A percentile compares a stretch with the other conserved stretches of the same genome.
Conservation (phyloP, 75 land plant genomes). For the Cupressus sempervirens region DNA sequence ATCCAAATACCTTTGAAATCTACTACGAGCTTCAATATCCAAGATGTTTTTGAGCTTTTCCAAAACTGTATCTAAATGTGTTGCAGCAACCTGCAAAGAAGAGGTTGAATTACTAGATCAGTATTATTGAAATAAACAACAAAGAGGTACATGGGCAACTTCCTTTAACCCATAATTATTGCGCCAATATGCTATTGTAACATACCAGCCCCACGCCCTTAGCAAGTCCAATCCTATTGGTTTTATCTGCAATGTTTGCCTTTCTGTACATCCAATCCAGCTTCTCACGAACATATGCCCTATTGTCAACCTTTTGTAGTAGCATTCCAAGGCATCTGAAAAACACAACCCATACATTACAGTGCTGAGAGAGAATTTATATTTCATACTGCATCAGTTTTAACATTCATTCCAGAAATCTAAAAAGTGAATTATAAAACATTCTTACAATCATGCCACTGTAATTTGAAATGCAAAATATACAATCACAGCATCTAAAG, state of each 20-base stretch:
- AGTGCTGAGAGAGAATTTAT: not conserved
- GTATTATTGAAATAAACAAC: not conserved
- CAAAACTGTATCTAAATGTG: conserved; percentile 93
- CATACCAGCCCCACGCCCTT: conserved; percentile 97
- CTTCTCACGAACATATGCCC: conserved; percentile 71
- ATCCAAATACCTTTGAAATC: conserved; percentile 61
- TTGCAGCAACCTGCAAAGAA: conserved; percentile 77
- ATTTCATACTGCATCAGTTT: not conserved
- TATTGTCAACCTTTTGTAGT: conserved; percentile 82
- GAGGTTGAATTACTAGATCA: not conserved
- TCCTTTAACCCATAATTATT: not conserved
- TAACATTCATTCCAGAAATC: not conserved
- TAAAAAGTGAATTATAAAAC: not conserved
- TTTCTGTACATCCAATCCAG: conserved; percentile 84
- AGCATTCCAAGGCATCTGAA: conserved; percentile 88
- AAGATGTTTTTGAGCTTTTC: conserved; percentile 86
- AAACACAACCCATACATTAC: not conserved
- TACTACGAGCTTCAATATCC: conserved; percentile 62
- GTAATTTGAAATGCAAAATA: no score
- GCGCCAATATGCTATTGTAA: not conserved
- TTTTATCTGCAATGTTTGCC: conserved; percentile 65
- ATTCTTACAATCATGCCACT: not conserved
- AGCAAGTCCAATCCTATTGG: conserved; percentile 91
- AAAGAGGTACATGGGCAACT: not conserved
- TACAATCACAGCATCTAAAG: no score